Percentiles rank a stretch among this genome's conserved stretches.
Evolutionary conservation across 73 alveolate genomes (phyloP).

Genomic region (Paraurostyla sp.): DNA sequence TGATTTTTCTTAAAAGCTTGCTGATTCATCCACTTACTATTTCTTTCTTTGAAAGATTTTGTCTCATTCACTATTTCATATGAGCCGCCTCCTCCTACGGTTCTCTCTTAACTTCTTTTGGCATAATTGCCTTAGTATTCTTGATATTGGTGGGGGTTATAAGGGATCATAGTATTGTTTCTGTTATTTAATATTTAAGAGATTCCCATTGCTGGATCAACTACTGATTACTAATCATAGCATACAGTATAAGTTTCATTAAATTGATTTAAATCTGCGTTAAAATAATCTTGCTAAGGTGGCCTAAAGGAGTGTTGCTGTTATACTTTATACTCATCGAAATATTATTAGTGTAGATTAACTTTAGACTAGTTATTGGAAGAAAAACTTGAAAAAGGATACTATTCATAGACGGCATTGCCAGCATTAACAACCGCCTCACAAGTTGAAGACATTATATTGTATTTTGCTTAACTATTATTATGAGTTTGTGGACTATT

Average conservation of each 20-base stretch:
- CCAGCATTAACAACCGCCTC: conserved; percentile 10
- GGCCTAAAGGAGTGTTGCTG: neutral
- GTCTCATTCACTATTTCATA: conserved; percentile 41
- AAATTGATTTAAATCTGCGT: neutral
- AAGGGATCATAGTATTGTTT: neutral
- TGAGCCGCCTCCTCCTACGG: neutral
- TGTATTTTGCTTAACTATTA: neutral
- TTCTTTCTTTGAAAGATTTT: conserved; percentile 25
- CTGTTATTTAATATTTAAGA: neutral
- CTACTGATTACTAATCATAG: neutral
- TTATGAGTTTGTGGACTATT: conserved; percentile 26
- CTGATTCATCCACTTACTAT: conserved; percentile 35
- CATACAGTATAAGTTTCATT: neutral
- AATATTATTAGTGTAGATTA: neutral
- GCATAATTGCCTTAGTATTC: no score
- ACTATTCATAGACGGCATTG: neutral
- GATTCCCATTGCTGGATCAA: neutral
- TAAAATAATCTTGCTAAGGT: neutral
- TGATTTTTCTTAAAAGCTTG: neutral
- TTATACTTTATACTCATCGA: neutral
- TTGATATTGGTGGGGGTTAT: no score
- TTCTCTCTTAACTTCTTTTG: no score
- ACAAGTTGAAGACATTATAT: neutral
- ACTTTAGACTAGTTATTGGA: conserved; percentile 5
- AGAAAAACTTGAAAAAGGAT: neutral